A percentile compares a stretch with the other conserved stretches of the same genome.
These are phyloP conservation scores for Macaranga tanarius DNA, from an alignment of 441 rosid genomes.

Conservation along the genomic window DNA sequence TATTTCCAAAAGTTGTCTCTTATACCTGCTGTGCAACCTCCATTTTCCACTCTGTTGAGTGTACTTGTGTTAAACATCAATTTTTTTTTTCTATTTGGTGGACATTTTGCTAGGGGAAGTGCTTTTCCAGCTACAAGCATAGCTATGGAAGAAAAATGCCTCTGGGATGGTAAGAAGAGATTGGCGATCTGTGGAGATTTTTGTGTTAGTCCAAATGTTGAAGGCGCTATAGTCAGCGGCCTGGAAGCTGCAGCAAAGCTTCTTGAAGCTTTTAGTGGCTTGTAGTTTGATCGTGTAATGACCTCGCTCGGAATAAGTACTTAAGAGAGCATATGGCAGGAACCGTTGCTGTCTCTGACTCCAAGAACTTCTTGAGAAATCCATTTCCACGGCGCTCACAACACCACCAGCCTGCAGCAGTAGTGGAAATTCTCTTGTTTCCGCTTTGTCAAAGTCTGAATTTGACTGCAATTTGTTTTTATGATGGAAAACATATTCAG, in stretches of 20 bases:
- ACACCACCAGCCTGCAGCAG: too few species aligned
- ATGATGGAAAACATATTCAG: neutral
- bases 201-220: slow-evolving; percentile 69
- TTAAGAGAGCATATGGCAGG: too few species aligned
- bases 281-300: slow-evolving; percentile 20
- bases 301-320: too few species aligned
- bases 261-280: slow-evolving; percentile 37
- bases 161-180: slow-evolving; percentile 55
- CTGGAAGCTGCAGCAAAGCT: slow-evolving; percentile 67
- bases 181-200: slow-evolving; percentile 76
- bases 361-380: too few species aligned
- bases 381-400: too few species aligned
- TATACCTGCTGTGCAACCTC: too few species aligned
- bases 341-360: too few species aligned
- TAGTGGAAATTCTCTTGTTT: too few species aligned
- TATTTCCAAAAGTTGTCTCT: too few species aligned
- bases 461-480: neutral
- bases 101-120: slow-evolving; percentile 56
- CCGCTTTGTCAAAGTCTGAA: neutral
- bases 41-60: too few species aligned
- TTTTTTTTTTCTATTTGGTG: neutral
- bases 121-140: slow-evolving; percentile 70
- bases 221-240: slow-evolving; percentile 81
- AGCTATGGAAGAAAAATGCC: slow-evolving; percentile 67
- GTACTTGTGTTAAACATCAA: neutral